These are phyloP conservation scores for Scheffersomyces spartinae DNA, from an alignment of 805 yeast species.

Conservation along the genomic window DNA sequence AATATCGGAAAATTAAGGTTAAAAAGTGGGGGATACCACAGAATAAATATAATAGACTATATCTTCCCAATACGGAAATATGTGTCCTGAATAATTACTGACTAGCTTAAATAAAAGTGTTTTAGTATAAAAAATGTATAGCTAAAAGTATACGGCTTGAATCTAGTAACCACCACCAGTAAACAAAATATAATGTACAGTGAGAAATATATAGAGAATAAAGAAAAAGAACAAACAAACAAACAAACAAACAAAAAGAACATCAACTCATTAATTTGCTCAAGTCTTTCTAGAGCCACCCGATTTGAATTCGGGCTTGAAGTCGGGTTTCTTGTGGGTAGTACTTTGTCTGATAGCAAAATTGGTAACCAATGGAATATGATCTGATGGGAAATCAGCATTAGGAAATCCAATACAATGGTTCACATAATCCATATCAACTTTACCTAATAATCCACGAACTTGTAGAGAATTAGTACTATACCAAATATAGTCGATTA, in stretches of 20 bases:
- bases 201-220: too few species aligned
- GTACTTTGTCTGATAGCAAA: conserved; percentile 53
- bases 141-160: too few species aligned
- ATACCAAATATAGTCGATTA: conserved; percentile 93
- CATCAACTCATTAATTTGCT: conserved; percentile 1
- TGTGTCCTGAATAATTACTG: too few species aligned
- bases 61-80: too few species aligned
- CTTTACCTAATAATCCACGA: conserved; percentile 73
- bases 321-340: conserved; percentile 23
- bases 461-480: conserved; percentile 73
- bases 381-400: conserved; percentile 90
- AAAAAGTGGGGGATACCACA: too few species aligned
- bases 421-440: conserved; percentile 66
- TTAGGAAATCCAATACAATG: conserved; percentile 88
- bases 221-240: background rate
- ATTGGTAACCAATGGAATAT: conserved; percentile 74
- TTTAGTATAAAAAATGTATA: too few species aligned
- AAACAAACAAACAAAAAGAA: background rate
- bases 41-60: too few species aligned
- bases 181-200: too few species aligned
- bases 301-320: conserved; percentile 33
- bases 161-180: too few species aligned
- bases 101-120: too few species aligned
- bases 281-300: conserved; percentile 28
- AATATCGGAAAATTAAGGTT: too few species aligned